These are phyloP conservation scores for Symmetrospora coprosmae DNA, from an alignment of 768 basidiomycete genomes.

Conservation along the genomic window DNA sequence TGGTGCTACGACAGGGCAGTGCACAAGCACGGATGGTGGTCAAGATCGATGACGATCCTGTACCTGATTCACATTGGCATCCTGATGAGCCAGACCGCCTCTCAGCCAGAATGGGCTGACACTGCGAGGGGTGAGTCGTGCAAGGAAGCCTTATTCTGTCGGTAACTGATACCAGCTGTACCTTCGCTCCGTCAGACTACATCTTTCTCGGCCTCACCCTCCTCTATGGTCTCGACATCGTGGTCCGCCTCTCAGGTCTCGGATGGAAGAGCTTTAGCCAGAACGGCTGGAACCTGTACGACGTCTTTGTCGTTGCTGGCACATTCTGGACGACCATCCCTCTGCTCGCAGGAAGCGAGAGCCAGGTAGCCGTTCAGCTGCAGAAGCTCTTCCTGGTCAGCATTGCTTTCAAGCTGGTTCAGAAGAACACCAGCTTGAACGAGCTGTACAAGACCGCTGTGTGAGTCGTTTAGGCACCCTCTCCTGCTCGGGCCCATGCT, in stretches of 20 bases:
- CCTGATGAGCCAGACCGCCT: constrained; percentile 46
- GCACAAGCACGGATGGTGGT: constrained; percentile 87
- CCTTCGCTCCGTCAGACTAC: constrained; percentile 40
- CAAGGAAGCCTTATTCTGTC: constrained; percentile 39
- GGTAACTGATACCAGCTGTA: not conserved
- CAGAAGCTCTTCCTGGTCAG: constrained; percentile 85
- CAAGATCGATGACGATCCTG: constrained; percentile 57
- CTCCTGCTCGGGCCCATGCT: constrained; percentile 3
- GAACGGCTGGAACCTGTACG: constrained; percentile 90
- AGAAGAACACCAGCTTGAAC: constrained; percentile 71
- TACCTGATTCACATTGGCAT: constrained; percentile 68
- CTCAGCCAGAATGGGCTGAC: constrained; percentile 16
- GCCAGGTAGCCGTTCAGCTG: constrained; percentile 46
- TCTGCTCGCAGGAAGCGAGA: constrained; percentile 45
- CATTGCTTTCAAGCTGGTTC: constrained; percentile 86
- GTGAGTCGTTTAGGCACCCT: constrained; percentile 43
- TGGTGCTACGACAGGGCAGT: constrained; percentile 92
- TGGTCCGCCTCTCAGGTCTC: constrained; percentile 64
- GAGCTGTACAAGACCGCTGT: constrained; percentile 91
- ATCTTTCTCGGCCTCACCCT: constrained; percentile 61
- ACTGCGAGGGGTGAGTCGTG: constrained; percentile 28
- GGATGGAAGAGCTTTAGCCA: constrained; percentile 70
- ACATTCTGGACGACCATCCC: constrained; percentile 69
- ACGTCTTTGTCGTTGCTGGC: constrained; percentile 62
- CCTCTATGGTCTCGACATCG: constrained; percentile 61